Percentiles rank a stretch among this genome's conserved stretches.
phyloP scores from a whole-genome alignment of 228 moss, liverwort and hornwort genomes.

The Sphagnum fallax region DNA sequence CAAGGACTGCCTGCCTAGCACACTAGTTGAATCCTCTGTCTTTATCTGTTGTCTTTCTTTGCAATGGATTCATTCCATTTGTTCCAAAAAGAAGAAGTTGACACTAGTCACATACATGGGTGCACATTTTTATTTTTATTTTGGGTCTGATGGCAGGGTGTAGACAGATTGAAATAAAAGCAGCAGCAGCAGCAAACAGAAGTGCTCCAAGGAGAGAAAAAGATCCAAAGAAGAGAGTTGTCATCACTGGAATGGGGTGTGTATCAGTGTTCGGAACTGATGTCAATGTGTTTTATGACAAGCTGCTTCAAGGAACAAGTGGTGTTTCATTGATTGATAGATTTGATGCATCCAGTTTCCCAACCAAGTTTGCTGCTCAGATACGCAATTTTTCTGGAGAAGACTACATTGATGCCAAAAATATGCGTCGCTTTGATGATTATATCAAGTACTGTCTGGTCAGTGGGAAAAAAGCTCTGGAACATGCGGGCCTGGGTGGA shows the following conservation, averaged over 20 bases:
- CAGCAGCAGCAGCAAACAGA: conserved; percentile 11
- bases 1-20: too few relatives aligned
- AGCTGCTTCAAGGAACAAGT: conserved; percentile 79
- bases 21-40: too few relatives aligned
- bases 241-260: conserved; percentile 93
- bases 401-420: conserved; percentile 92
- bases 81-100: too few relatives aligned
- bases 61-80: too few relatives aligned
- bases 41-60: too few relatives aligned
- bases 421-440: conserved; percentile 88
- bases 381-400: conserved; percentile 58
- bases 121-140: too few relatives aligned
- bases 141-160: too few relatives aligned
- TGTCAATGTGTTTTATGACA: conserved; percentile 76
- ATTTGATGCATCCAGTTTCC: conserved; percentile 84
- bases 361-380: conserved; percentile 88
- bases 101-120: too few relatives aligned
- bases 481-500: conserved; percentile 77
- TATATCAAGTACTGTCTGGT: conserved; percentile 81
- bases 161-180: conserved; percentile 14
- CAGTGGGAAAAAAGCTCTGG: conserved; percentile 80
- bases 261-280: conserved; percentile 96
- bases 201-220: conserved; percentile 55
- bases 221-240: conserved; percentile 90
- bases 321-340: conserved; percentile 80